Base-by-base conservation (phyloP, 352 stramenopile species). In the Phytophthora chlamydospora region DNA sequence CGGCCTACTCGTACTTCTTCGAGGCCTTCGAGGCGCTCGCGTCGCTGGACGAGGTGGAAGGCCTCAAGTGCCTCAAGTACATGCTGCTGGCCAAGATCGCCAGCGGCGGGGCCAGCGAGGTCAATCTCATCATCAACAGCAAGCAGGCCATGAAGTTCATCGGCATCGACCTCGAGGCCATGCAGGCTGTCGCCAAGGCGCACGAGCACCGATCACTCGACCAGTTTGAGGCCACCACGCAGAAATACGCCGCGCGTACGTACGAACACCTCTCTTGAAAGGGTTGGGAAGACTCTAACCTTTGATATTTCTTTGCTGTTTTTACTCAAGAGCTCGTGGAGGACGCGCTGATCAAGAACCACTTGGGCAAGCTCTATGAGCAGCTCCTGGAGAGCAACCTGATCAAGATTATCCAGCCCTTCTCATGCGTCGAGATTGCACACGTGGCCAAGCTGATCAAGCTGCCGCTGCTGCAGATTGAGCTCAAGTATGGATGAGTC, bases 1-100 rank as follows among this genome's bases (percentile, higher is more conserved):
- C 97, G 14, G 95, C 97, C 10, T 99, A 99, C 74, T 99, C 97
- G 42, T 99, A 99, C 88, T 99, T 99, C 78, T 97, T 99, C 51
- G 98, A 99, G 67, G 85, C 92, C 0, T 98, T 98, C 56, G 96
- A 98, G 73, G 96, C 95, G 6, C 98, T 99, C 43, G 89, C 97
- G 48, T 85, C 86, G 38, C 71, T 98, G 12, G 94, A 98, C 68
- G 82, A 97, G 50, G 66, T 72, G 14, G 83, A 93, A 29, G 83
- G 87, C 16, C 66, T 96, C 27, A 77, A 78, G 33, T 98, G 91
- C 55, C 80, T 99, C 35, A 98, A 99, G 85, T 99, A 99, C 78
- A 99, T 99, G 97, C 88, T 99, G 72, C 84, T 99, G 3, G 96
- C 92, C 68, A 97, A 97, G 68, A 90, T 99, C 60, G 81, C 98